Conservation (phyloP, 495 filamentous ascomycete species). For the Sphaerosporella brunnea region DNA sequence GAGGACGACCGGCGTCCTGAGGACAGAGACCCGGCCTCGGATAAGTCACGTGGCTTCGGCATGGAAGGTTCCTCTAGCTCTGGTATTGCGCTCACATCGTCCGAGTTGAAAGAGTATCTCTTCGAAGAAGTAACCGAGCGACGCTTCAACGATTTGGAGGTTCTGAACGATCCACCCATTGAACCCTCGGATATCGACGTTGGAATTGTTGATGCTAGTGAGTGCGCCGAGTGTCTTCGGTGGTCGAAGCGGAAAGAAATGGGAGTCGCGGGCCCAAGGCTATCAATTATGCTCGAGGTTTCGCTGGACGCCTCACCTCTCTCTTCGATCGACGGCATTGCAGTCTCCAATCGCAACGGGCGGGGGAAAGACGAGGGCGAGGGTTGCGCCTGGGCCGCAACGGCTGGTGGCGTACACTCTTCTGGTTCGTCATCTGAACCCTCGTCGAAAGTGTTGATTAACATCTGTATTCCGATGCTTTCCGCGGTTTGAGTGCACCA, state of each 20-base stretch:
- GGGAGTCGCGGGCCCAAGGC: not conserved
- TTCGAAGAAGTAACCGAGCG: not conserved
- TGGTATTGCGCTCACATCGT: not conserved
- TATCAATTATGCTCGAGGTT: not conserved
- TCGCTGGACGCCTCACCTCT: not conserved
- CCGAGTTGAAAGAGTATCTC: not conserved
- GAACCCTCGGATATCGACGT: not conserved
- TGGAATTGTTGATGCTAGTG: conserved; percentile 1
- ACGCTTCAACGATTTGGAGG: not conserved
- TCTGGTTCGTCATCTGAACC: not conserved
- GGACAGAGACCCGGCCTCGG: not conserved
- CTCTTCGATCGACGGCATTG: conserved; percentile 6
- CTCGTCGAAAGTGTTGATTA: conserved; percentile 1
- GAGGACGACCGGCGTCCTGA: conserved; percentile 18
- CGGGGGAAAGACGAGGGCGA: too few species aligned
- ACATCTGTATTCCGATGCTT: conserved; percentile 4
- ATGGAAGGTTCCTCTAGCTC: too few species aligned
- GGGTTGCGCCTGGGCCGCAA: not conserved
- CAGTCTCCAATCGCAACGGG: not conserved
- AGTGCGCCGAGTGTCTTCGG: conserved; percentile 1
- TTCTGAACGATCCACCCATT: not conserved
- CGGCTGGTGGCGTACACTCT: not conserved
- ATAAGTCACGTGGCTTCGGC: not conserved
- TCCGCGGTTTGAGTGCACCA: not conserved
- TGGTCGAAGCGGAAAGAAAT: not conserved